These are phyloP conservation scores for Saccharomycopsis schoenii DNA, from an alignment of 805 yeast genomes.

Conservation along the genomic window DNA sequence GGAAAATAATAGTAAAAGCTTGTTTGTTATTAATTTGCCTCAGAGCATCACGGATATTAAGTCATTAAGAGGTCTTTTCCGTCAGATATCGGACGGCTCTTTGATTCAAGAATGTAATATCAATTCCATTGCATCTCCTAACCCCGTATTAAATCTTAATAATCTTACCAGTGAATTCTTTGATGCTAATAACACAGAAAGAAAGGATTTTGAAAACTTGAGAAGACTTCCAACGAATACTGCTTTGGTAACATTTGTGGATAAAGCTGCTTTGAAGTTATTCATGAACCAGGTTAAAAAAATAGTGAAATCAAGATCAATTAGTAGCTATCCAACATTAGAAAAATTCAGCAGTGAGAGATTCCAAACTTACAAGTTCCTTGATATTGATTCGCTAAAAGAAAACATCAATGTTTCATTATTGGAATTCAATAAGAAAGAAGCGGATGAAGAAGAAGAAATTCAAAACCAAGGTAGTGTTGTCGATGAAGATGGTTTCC, in stretches of 20 bases:
- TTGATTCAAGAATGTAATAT: slow-evolving; percentile 40
- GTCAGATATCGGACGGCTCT: slow-evolving; percentile 52
- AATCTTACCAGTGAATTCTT: slow-evolving; percentile 24
- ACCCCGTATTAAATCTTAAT: slow-evolving; percentile 8
- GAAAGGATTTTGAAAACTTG: slow-evolving; percentile 20
- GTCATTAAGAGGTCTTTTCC: slow-evolving; percentile 47
- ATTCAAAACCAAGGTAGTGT: slow-evolving; percentile 44
- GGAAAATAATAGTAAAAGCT: slow-evolving; percentile 40
- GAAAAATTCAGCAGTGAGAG: slow-evolving; percentile 28
- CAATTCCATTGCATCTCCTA: neutral
- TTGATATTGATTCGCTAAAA: slow-evolving; percentile 38
- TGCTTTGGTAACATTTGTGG: slow-evolving; percentile 66
- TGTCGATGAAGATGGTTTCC: slow-evolving; percentile 92
- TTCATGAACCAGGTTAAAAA: slow-evolving; percentile 57
- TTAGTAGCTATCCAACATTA: slow-evolving; percentile 23
- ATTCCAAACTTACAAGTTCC: slow-evolving; percentile 32
- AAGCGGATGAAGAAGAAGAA: slow-evolving; percentile 48
- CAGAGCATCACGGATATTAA: slow-evolving; percentile 39
- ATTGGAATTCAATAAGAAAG: slow-evolving; percentile 59
- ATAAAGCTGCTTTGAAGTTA: slow-evolving; percentile 52
- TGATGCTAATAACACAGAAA: slow-evolving; percentile 35
- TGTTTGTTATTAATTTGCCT: slow-evolving; percentile 77
- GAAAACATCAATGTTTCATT: slow-evolving; percentile 50
- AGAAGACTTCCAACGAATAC: slow-evolving; percentile 60
- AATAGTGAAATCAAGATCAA: slow-evolving; percentile 24